Evolutionary conservation across 2,329 filamentous ascomycete genomes (phyloP), one percentile per base, ranked within the genome.

Genomic region (Phialophora chinensis): DNA sequence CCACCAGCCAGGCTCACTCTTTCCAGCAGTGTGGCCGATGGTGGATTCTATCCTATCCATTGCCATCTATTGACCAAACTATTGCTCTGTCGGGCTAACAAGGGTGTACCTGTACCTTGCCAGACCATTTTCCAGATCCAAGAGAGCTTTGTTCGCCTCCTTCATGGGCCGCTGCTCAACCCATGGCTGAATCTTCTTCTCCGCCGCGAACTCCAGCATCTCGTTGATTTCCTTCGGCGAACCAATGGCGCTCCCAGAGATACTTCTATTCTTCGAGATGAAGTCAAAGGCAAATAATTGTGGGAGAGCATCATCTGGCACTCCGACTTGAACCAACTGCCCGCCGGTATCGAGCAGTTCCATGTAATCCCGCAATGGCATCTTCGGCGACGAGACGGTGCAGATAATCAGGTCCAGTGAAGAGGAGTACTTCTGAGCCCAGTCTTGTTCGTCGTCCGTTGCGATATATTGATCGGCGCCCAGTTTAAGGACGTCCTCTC

Each of bases 311-410:
- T 84, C 83, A 72, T 92, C 90, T 0, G 90, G 89, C 1, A 85
- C 85, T 31, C 89, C 89, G 57, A 92, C 83, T 76, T 90, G 87
- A 64, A 90, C 83, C 71, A 90, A 87, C 14, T 81, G 81, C 4
- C 89, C 89, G 57, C 86, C 83, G 17, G 81, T 77, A 66, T 84
- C 81, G 33, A 91, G 79, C 12, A 92, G 79, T 12, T 77, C 71
- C 62, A 92, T 78, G 76, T 91, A 91, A 50, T 84, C 78, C 57
- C 77, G 75, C 23, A 91, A 74, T 0, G 88, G 88, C 87, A 91
- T 89, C 3, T 52, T 20, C 11, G 27, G 1, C 3, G 55, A 42
- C 5, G 44, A 62, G 11, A 38, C 17, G 0, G 86, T 88, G 67
- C 78, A 85, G 55, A 88, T 75, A 65, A 88, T 85, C 29, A 88